phyloP scores from a whole-genome alignment of 208 protist genomes.

The Trypanosoma conorhini region DNA sequence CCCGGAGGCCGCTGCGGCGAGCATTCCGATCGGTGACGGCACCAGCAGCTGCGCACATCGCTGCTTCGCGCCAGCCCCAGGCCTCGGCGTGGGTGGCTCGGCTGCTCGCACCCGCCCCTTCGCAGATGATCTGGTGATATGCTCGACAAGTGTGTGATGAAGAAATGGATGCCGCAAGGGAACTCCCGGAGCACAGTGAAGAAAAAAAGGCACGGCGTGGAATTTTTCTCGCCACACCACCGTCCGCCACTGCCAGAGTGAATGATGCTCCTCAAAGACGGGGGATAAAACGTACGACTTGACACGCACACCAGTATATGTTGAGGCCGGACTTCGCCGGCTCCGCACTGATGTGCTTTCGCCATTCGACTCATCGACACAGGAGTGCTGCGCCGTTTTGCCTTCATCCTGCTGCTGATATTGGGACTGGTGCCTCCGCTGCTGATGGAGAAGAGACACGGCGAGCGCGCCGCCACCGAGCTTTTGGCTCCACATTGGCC shows the following conservation, averaged over 20 bases:
- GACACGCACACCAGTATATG: constrained; percentile 1
- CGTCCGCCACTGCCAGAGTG: constrained; percentile 77
- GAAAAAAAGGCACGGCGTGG: constrained; percentile 50
- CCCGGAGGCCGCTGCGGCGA: not conserved
- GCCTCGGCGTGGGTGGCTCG: too few species aligned
- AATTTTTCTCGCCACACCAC: constrained; percentile 12
- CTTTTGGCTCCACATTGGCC: too few species aligned
- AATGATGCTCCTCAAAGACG: constrained; percentile 44
- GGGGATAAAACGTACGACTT: constrained; percentile 33
- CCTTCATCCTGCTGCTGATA: not conserved
- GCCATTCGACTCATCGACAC: not conserved
- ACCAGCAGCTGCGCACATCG: constrained; percentile 2
- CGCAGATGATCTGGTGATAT: not conserved
- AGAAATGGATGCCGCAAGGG: constrained; percentile 20
- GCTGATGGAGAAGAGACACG: not conserved
- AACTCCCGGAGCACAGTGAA: constrained; percentile 31
- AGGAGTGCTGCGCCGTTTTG: not conserved
- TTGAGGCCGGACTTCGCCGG: not conserved
- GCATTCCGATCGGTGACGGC: constrained; percentile 12
- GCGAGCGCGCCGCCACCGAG: not conserved
- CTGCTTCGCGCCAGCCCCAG: not conserved
- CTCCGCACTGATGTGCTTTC: too few species aligned
- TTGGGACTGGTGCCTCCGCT: not conserved
- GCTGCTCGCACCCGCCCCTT: too few species aligned
- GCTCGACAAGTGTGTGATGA: constrained; percentile 12